Percentiles rank a stretch among this genome's conserved stretches.
Conservation (phyloP, 805 yeast genomes). For the Cyberlindnera bimundalis region DNA sequence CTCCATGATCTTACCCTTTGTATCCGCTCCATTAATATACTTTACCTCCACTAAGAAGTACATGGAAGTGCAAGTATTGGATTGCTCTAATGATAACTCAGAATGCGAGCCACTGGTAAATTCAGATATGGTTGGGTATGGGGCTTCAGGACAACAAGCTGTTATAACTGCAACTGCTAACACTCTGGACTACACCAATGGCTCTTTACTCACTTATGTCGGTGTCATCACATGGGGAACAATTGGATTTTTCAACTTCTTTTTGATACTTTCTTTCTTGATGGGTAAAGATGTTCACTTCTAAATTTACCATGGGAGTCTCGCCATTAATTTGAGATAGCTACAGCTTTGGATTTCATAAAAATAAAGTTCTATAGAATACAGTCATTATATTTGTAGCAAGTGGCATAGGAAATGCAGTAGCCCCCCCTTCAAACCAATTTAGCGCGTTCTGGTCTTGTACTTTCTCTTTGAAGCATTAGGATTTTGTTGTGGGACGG, state of each 20-base stretch:
- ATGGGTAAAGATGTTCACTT: constrained; percentile 51
- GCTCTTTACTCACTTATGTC: constrained; percentile 45
- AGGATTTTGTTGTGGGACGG: constrained; percentile 44
- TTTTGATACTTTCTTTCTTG: constrained; percentile 52
- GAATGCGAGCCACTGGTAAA: constrained; percentile 8
- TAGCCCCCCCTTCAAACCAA: not conserved
- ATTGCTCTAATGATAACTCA: constrained; percentile 4
- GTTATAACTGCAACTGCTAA: constrained; percentile 15
- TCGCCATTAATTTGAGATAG: too few relatives aligned
- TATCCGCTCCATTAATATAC: constrained; percentile 82
- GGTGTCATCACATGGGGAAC: constrained; percentile 67
- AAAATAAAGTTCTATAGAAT: constrained; percentile 6
- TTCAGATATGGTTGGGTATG: constrained; percentile 28
- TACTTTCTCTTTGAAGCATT: constrained; percentile 15
- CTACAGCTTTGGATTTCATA: not conserved
- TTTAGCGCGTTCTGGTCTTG: constrained; percentile 22
- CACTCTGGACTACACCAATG: constrained; percentile 65
- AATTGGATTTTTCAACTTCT: constrained; percentile 68
- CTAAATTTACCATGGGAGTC: too few relatives aligned
- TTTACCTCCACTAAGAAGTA: constrained; percentile 68
- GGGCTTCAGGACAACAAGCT: constrained; percentile 8
- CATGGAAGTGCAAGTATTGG: constrained; percentile 52
- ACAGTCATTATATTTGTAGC: constrained; percentile 11
- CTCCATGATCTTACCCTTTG: constrained; percentile 77
- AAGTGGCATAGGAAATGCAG: not conserved